phyloP scores from a whole-genome alignment of 169 alveolate genomes.

The Eimeria tenella region DNA sequence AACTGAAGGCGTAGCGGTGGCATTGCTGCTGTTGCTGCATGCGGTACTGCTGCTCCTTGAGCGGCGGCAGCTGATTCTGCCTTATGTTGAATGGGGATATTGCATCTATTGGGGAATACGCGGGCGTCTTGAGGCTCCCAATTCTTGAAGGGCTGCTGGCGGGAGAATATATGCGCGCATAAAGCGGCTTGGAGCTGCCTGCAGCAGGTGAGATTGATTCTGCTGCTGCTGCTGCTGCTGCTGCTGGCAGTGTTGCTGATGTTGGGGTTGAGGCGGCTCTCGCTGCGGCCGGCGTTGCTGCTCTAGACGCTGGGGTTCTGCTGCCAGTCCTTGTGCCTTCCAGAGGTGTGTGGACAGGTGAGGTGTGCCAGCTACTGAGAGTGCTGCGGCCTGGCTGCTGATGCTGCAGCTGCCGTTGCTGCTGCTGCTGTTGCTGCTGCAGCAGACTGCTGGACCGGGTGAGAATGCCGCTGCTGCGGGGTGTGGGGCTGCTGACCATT shows the following conservation, averaged over 20 bases:
- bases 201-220: not conserved
- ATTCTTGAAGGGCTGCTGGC: slow-evolving; percentile 65
- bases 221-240: not conserved
- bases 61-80: slow-evolving; percentile 36
- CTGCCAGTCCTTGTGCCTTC: slow-evolving; percentile 22
- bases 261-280: not conserved
- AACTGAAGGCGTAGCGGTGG: slow-evolving; percentile 26
- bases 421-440: slow-evolving; percentile 40
- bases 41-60: slow-evolving; percentile 42
- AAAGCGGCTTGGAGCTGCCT: not conserved
- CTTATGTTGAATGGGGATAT: slow-evolving; percentile 69
- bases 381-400: not conserved
- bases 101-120: slow-evolving; percentile 77
- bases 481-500: slow-evolving; percentile 1
- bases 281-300: not conserved
- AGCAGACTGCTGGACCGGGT: not conserved
- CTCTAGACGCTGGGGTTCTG: not conserved
- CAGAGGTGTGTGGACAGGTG: not conserved
- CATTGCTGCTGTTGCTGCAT: not conserved
- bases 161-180: slow-evolving; percentile 57
- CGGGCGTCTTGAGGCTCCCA: not conserved
- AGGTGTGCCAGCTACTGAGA: not conserved
- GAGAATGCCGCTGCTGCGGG: not conserved
- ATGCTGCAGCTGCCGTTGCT: slow-evolving; percentile 32
- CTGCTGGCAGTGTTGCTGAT: not conserved